Evolutionary conservation across 805 yeast genomes (phyloP), one percentile per base, ranked within the genome.

Genomic region (Lipomyces orientalis): DNA sequence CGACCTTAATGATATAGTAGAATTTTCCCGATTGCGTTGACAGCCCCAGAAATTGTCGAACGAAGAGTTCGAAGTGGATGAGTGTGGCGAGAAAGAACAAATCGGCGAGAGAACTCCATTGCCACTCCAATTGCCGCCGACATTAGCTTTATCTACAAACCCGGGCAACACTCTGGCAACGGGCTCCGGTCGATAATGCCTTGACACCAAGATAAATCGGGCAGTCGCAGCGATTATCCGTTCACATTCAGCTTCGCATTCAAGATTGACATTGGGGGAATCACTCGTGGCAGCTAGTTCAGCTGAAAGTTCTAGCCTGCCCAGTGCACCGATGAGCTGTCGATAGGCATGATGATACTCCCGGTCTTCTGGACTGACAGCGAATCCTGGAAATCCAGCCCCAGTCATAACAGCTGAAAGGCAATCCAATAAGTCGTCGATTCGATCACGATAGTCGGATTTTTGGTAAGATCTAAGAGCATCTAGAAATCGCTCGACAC

Each of bases 331-430:
- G 67, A 66, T 64, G 54, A 68, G 55, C 52, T 59, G 66, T 9
- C 55, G 35, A 37, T 58, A 67, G 4, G 54, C 39, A 14, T 46
- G 51, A n/a, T 39, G 49, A 29, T 43, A 60, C 10, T 43, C 25
- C 5, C 46, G 22, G 39, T 65, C 71, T n/a, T 46, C 34, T 16
- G 43, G 55, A 1, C 39, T 51, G 25, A 68, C 63, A 22, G 60
- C 29, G 19, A 60, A 62, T 3, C 71, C 71, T 10, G 69, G 67
- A 22, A 63, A 60, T 4, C 67, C 71, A 1, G 71, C 67, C 22
- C 61, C 70, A 9, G 54, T 56, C 52, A 65, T 31, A 8, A 68
- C 22, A 5, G 60, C 39, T 6, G 68, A 22, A n/a, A 68, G 55
- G 19, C 70, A 22, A 22, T 62, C 64, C 10, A 65, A 52, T 9